Percentiles rank a stretch among this genome's conserved stretches.
Evolutionary conservation across 805 yeast species (phyloP).

Genomic region (Hanseniaspora thailandica): DNA sequence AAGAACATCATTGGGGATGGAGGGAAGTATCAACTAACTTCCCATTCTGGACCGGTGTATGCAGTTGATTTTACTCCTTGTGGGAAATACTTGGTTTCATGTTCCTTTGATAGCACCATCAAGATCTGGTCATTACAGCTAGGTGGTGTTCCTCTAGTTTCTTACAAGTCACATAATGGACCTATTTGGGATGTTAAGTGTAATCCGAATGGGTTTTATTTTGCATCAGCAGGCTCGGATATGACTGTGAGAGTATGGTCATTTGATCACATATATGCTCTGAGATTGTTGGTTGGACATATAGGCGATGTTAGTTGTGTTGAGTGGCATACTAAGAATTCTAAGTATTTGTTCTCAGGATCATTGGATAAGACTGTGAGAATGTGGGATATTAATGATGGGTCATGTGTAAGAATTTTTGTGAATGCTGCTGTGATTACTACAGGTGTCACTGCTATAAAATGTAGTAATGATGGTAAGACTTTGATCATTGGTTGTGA

Average conservation of each 20-base stretch:
- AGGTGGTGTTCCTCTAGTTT: constrained; percentile 62
- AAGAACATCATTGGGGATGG: constrained; percentile 21
- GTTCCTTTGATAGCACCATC: constrained; percentile 85
- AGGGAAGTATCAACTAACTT: constrained; percentile 47
- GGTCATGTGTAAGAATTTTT: constrained; percentile 81
- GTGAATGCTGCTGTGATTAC: constrained; percentile 56
- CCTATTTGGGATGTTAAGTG: constrained; percentile 97
- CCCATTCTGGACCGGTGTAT: constrained; percentile 91
- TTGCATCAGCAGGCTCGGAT: constrained; percentile 96
- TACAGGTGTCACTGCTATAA: constrained; percentile 59
- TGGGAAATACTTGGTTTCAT: constrained; percentile 62
- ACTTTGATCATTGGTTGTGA: constrained; percentile 94
- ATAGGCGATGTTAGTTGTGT: constrained; percentile 91
- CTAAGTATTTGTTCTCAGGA: constrained; percentile 88
- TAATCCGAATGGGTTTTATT: constrained; percentile 91
- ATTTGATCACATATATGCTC: constrained; percentile 92
- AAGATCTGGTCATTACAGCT: constrained; percentile 92
- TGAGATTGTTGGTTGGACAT: constrained; percentile 94
- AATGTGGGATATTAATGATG: constrained; percentile 93
- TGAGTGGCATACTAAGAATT: constrained; percentile 81
- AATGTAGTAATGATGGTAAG: constrained; percentile 93
- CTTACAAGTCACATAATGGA: constrained; percentile 92
- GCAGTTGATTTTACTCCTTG: constrained; percentile 88
- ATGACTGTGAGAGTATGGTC: constrained; percentile 98
- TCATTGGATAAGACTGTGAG: constrained; percentile 90